phyloP scores from a whole-genome alignment of 2,329 filamentous ascomycete species.

The Malbranchea zuffiana region DNA sequence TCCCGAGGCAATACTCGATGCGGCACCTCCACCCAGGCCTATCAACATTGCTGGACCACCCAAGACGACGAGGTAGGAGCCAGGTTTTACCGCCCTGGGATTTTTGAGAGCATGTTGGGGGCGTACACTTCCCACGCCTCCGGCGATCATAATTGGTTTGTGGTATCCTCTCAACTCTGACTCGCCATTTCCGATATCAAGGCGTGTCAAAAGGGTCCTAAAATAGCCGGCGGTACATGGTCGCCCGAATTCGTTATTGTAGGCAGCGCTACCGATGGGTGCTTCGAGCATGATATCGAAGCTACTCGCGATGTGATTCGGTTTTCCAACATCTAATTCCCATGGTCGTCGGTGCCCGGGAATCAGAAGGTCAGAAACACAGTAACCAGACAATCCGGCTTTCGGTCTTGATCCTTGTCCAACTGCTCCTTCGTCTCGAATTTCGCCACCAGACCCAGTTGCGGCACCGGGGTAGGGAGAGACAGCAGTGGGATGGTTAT shows the following conservation, averaged over 20 bases:
- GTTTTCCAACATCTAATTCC: conserved; percentile 84
- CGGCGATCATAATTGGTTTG: conserved; percentile 97
- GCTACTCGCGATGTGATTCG: conserved; percentile 83
- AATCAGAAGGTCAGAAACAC: conserved; percentile 86
- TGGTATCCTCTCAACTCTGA: conserved; percentile 81
- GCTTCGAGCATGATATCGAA: conserved; percentile 97
- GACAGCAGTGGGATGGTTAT: conserved; percentile 94
- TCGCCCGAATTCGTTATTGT: conserved; percentile 96
- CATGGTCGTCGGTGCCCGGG: conserved; percentile 73
- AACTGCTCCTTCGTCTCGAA: conserved; percentile 88
- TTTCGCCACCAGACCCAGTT: conserved; percentile 90
- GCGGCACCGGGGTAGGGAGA: conserved; percentile 88
- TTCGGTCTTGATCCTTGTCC: conserved; percentile 88
- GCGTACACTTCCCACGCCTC: conserved; percentile 82
- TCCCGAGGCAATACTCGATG: conserved; percentile 78
- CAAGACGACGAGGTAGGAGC: conserved; percentile 84
- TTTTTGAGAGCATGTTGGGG: conserved; percentile 86
- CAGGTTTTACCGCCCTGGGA: conserved; percentile 64
- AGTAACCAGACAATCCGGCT: conserved; percentile 83
- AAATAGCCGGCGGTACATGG: conserved; percentile 85
- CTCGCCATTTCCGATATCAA: conserved; percentile 49
- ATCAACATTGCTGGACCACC: conserved; percentile 97
- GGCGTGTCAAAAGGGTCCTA: conserved; percentile 68
- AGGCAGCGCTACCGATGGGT: conserved; percentile 85
- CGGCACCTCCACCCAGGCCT: conserved; percentile 86